phyloP scores from a whole-genome alignment of 352 stramenopile genomes.

The Pythium oligandrum region DNA sequence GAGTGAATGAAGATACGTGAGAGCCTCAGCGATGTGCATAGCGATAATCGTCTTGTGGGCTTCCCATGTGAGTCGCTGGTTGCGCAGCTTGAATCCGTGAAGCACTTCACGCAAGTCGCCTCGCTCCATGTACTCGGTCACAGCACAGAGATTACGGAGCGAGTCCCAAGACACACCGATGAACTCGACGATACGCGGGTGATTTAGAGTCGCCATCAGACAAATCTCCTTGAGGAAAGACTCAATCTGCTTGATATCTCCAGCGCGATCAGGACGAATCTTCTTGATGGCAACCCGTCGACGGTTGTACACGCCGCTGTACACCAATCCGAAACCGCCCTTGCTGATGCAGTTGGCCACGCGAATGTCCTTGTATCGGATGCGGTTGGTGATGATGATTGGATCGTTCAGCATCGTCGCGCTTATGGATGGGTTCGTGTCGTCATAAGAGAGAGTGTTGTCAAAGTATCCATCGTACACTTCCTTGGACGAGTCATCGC shows the following conservation, averaged over 20 bases:
- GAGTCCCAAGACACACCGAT: slow-evolving; percentile 64
- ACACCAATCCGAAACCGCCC: slow-evolving; percentile 58
- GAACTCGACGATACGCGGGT: slow-evolving; percentile 64
- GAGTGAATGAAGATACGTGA: slow-evolving; percentile 50
- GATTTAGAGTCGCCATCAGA: slow-evolving; percentile 48
- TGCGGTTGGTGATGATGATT: slow-evolving; percentile 53
- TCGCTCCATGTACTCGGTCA: slow-evolving; percentile 73
- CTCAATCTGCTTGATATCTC: slow-evolving; percentile 53
- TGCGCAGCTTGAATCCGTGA: slow-evolving; percentile 36
- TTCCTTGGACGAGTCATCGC: slow-evolving; percentile 18
- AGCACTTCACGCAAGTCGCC: slow-evolving; percentile 63
- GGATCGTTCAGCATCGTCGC: slow-evolving; percentile 55
- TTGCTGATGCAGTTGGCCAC: slow-evolving; percentile 59
- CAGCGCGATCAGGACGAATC: slow-evolving; percentile 40
- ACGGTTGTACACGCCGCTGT: slow-evolving; percentile 54
- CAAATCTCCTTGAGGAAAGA: slow-evolving; percentile 67
- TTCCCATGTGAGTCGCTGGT: slow-evolving; percentile 39
- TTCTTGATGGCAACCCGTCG: slow-evolving; percentile 64
- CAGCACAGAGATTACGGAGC: slow-evolving; percentile 42
- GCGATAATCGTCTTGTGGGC: slow-evolving; percentile 49
- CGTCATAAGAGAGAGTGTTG: slow-evolving; percentile 54
- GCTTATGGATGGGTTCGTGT: slow-evolving; percentile 48
- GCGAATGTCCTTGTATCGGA: slow-evolving; percentile 57
- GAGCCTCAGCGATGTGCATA: slow-evolving; percentile 49
- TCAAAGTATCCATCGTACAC: slow-evolving; percentile 38